phyloP scores from a whole-genome alignment of 768 basidiomycete species.

The Thelephora ganbajun region DNA sequence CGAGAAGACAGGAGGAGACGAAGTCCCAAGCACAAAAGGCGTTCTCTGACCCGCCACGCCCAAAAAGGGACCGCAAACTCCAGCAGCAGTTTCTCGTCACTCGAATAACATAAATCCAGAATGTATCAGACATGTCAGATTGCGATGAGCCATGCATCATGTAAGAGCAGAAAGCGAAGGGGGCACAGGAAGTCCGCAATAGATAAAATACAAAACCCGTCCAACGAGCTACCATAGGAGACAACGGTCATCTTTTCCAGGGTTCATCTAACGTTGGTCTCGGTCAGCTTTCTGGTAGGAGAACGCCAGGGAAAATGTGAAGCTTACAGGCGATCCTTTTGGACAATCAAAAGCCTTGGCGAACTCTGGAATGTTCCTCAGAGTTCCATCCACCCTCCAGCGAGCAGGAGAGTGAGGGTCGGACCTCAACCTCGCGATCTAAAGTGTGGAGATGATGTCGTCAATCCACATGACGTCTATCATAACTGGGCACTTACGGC shows the following conservation, averaged over 20 bases:
- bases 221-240: background rate
- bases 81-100: no score
- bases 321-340: constrained; percentile 52
- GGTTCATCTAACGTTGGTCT: background rate
- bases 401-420: constrained; percentile 80
- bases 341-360: constrained; percentile 79
- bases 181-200: background rate
- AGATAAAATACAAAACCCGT: background rate
- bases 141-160: no score
- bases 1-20: constrained; percentile 73
- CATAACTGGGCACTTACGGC: constrained; percentile 32
- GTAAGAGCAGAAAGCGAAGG: no score
- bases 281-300: background rate
- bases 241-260: background rate
- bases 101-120: no score
- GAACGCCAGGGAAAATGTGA: background rate
- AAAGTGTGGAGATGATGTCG: background rate
- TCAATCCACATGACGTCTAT: background rate
- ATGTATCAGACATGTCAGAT: no score
- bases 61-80: no score
- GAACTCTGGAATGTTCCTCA: constrained; percentile 80
- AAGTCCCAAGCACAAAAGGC: constrained; percentile 95
- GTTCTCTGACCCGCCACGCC: no score
- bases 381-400: constrained; percentile 76
- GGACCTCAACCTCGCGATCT: constrained; percentile 69